Evolutionary conservation across 768 basidiomycete species (phyloP).

Genomic region (Lactifluus hygrophoroides): DNA sequence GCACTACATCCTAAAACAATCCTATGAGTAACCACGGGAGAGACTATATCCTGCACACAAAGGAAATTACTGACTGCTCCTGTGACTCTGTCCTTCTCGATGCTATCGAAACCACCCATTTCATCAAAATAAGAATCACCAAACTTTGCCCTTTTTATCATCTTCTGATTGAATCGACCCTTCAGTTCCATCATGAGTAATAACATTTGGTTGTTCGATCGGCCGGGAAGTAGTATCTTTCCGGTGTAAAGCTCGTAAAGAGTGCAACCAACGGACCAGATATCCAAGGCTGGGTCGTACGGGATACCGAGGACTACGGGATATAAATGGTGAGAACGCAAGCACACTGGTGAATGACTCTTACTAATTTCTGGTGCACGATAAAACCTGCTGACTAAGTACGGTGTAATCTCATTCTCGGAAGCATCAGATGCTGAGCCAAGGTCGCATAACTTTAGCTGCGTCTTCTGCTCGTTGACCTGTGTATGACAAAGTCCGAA

Average conservation of each 20-base stretch:
- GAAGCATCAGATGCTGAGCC: constrained; percentile 94
- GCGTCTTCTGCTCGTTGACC: constrained; percentile 93
- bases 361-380: constrained; percentile 97
- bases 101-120: constrained; percentile 73
- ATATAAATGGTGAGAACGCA: constrained; percentile 13
- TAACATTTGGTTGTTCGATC: constrained; percentile 97
- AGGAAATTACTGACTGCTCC: constrained; percentile 54
- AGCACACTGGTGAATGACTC: constrained; percentile 24
- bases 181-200: constrained; percentile 97
- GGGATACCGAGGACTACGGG: constrained; percentile 82
- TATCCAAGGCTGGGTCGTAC: constrained; percentile 87
- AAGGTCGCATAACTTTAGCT: constrained; percentile 90
- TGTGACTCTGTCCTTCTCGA: constrained; percentile 78
- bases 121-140: constrained; percentile 92
- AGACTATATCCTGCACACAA: background rate
- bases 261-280: constrained; percentile 97
- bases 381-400: constrained; percentile 95
- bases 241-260: constrained; percentile 94
- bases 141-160: constrained; percentile 93
- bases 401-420: constrained; percentile 96
- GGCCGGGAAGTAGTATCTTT: constrained; percentile 95
- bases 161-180: constrained; percentile 85
- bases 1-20: constrained; percentile 59
- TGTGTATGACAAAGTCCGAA: constrained; percentile 25
- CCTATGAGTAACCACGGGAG: constrained; percentile 15